Conservation (phyloP, 495 filamentous ascomycete genomes). For the Xylaria bambusicola region DNA sequence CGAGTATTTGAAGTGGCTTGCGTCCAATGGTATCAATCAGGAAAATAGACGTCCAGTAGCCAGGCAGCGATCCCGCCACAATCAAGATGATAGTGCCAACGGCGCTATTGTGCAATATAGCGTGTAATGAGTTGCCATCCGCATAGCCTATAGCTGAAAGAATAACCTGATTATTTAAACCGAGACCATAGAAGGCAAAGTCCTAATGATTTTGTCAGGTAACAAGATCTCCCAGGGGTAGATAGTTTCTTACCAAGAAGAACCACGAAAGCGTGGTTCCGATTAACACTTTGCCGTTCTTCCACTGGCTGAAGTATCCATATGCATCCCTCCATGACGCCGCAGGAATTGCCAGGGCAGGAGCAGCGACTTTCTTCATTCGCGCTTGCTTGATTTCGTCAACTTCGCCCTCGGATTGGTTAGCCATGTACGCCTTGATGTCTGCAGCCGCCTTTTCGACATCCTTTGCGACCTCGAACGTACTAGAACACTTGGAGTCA, state of each 20-base stretch:
- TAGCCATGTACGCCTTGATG: constrained; percentile 63
- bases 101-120: constrained; percentile 67
- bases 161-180: constrained; percentile 73
- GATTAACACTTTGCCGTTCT: constrained; percentile 70
- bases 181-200: constrained; percentile 76
- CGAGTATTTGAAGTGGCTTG: constrained; percentile 75
- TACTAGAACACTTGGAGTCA: constrained; percentile 41
- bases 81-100: constrained; percentile 76
- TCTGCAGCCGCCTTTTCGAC: constrained; percentile 72
- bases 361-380: constrained; percentile 34
- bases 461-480: constrained; percentile 77
- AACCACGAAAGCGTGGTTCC: constrained; percentile 84
- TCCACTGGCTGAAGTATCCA: constrained; percentile 67
- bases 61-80: constrained; percentile 74
- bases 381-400: constrained; percentile 37
- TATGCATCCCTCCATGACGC: constrained; percentile 68
- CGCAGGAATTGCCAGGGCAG: constrained; percentile 58
- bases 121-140: constrained; percentile 63
- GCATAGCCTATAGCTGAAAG: constrained; percentile 65
- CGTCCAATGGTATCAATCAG: constrained; percentile 74
- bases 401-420: constrained; percentile 53
- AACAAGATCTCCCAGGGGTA: background rate
- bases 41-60: constrained; percentile 75
- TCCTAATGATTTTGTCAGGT: constrained; percentile 31
- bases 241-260: constrained; percentile 57